Base-by-base conservation (phyloP, 2,329 filamentous ascomycete genomes). In the Xylariales sp. region DNA sequence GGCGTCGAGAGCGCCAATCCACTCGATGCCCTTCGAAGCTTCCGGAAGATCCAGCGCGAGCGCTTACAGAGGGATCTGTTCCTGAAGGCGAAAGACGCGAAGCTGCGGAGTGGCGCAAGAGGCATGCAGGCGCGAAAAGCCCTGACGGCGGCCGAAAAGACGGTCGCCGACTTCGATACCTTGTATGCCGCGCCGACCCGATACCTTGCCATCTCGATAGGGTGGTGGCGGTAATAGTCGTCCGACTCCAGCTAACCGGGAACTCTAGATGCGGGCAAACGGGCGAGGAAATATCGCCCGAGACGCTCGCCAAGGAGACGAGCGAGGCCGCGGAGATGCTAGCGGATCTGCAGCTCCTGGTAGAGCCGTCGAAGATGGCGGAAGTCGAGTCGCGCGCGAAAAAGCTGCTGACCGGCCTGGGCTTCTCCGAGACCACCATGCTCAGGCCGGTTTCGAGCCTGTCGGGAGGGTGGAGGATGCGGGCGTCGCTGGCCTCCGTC, bases 381-480 rank as follows among this genome's bases (percentile, higher is more conserved):
- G 85, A 89, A 36, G 83, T 87, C n/a, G 90, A 93, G 76, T 83
- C 85, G 2, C 87, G 86, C 71, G 91, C 92, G 3, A 87, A 88
- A 59, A 86, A 81, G 52, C 88, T 93, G 30, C 83, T 96, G 4
- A 78, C 84, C 0, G 92, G 91, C 54, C 84, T 95, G 0, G 92
- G 92, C 0, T 95, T 95, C 77, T 86, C 88, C 1, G 87, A 91
- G 32, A 78, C 85, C 1, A 82, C 84, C 63, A 86, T 93, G 68
- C 81, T 83, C 14, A 88, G 86, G 68, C 84, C 87, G 6, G 84
- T 92, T 12, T 82, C 83, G 0, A 88, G 87, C 43, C 82, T 97
- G 1, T 96, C 93, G 0, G 93, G 93, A 6, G 93, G 91, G 1
- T 93, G 91, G 91, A 86, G 84, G 68, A 93, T 92, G 88, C 86